A percentile compares a stretch with the other conserved stretches of the same genome.
Evolutionary conservation across 129 eudicot genomes (phyloP).

Genomic region (Silybum marianum): DNA sequence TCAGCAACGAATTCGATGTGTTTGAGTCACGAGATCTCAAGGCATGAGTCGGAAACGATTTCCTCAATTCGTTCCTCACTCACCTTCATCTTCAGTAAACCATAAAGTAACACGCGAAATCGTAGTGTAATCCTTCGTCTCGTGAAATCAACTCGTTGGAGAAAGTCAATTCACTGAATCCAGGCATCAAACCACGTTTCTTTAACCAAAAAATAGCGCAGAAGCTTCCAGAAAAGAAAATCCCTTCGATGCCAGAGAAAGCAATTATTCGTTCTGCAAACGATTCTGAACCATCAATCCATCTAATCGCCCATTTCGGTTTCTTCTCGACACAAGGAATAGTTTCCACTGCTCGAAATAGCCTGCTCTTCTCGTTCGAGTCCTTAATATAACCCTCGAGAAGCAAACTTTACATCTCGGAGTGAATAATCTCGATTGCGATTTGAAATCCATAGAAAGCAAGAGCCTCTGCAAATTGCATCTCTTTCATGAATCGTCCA

Average conservation of each 20-base stretch:
- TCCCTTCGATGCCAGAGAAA: conserved; percentile 88
- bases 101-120: conserved; percentile 78
- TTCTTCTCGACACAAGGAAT: conserved; percentile 68
- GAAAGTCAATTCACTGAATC: conserved; percentile 69
- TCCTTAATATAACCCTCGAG: conserved; percentile 70
- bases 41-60: conserved; percentile 68
- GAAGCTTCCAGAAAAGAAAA: conserved; percentile 84
- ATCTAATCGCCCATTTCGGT: conserved; percentile 83
- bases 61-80: conserved; percentile 72
- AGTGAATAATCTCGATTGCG: conserved; percentile 88
- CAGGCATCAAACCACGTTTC: conserved; percentile 88
- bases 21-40: conserved; percentile 68
- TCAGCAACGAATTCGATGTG: conserved; percentile 84
- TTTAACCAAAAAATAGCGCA: conserved; percentile 91
- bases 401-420: conserved; percentile 89
- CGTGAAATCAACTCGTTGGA: conserved; percentile 83
- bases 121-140: conserved; percentile 87
- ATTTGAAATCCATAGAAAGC: conserved; percentile 93
- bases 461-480: conserved; percentile 84
- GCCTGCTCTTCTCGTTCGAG: conserved; percentile 46
- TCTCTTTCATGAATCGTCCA: conserved; percentile 68
- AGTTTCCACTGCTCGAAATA: conserved; percentile 79
- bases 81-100: conserved; percentile 51
- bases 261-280: conserved; percentile 84
- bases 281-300: conserved; percentile 78